These are phyloP conservation scores for Ensete ventricosum DNA, from an alignment of 176 grass and related monocot species.

Conservation along the genomic window DNA sequence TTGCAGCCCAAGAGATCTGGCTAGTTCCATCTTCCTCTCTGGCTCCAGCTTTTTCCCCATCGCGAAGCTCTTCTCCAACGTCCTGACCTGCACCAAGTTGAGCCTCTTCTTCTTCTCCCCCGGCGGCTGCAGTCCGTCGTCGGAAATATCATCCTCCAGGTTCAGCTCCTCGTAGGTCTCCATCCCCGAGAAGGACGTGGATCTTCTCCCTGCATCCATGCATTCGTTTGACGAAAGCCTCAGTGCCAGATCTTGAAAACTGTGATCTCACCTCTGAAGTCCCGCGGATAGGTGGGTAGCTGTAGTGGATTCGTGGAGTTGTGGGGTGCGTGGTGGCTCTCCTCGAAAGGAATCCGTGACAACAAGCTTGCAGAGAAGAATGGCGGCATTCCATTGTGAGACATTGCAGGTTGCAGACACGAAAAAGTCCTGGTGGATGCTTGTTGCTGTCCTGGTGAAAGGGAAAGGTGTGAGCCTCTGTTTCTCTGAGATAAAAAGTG, in stretches of 20 bases:
- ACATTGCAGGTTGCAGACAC: not conserved
- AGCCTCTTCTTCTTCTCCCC: not conserved
- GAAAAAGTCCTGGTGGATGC: too few species aligned
- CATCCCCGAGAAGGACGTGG: not conserved
- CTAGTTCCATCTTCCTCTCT: not conserved
- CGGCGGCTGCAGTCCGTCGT: not conserved
- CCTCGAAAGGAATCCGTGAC: not conserved
- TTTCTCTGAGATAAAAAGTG: too few species aligned
- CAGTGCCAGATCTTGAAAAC: too few species aligned
- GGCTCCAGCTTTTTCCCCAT: not conserved
- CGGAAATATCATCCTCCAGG: not conserved
- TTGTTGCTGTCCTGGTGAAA: too few species aligned
- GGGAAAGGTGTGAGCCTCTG: too few species aligned
- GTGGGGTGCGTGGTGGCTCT: not conserved
- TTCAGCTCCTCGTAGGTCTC: not conserved
- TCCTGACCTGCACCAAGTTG: not conserved
- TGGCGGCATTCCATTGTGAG: not conserved
- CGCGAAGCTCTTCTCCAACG: not conserved
- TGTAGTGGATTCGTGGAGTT: too few species aligned
- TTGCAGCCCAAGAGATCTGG: not conserved
- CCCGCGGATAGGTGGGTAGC: too few species aligned
- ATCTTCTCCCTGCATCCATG: not conserved
- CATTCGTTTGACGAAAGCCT: too few species aligned
- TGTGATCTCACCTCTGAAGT: too few species aligned
- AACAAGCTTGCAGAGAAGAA: constrained; percentile 2